phyloP scores from a whole-genome alignment of 108 stramenopile species.

The Fragilariopsis cylindrus region DNA sequence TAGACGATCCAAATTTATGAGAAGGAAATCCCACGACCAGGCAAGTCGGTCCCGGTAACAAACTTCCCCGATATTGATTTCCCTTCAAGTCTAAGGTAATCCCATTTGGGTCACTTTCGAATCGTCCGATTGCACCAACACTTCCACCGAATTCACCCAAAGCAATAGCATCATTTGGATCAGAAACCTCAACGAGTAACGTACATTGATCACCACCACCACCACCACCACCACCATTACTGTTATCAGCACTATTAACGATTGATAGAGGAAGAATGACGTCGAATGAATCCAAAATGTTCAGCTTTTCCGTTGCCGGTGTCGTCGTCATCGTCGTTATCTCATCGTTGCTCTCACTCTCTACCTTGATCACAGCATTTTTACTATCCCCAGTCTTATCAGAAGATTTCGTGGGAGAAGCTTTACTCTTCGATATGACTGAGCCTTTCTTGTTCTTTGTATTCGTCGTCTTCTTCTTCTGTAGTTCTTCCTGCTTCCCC shows the following conservation, averaged over 20 bases:
- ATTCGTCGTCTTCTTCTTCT: background rate
- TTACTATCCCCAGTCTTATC: background rate
- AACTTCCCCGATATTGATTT: constrained; percentile 68
- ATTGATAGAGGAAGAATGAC: constrained; percentile 34
- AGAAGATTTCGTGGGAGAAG: background rate
- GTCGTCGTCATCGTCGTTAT: background rate
- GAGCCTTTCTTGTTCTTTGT: background rate
- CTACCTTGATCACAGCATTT: background rate
- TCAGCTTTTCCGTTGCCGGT: background rate
- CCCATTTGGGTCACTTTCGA: constrained; percentile 49
- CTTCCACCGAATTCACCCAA: constrained; percentile 68
- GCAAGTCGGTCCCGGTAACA: constrained; percentile 76
- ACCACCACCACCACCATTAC: too few relatives aligned
- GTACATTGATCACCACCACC: constrained; percentile 45
- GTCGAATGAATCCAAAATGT: constrained; percentile 32
- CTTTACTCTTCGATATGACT: background rate
- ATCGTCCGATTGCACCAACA: constrained; percentile 79
- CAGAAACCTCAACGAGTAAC: constrained; percentile 62
- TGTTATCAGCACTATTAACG: background rate
- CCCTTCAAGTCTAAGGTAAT: constrained; percentile 81
- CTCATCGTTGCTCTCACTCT: background rate
- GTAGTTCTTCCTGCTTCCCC: background rate
- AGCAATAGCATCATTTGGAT: constrained; percentile 48
- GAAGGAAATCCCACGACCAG: constrained; percentile 49
- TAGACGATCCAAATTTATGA: constrained; percentile 5